Evolutionary conservation across 495 filamentous ascomycete genomes (phyloP).

Genomic region (Penicillium cinerascens): DNA sequence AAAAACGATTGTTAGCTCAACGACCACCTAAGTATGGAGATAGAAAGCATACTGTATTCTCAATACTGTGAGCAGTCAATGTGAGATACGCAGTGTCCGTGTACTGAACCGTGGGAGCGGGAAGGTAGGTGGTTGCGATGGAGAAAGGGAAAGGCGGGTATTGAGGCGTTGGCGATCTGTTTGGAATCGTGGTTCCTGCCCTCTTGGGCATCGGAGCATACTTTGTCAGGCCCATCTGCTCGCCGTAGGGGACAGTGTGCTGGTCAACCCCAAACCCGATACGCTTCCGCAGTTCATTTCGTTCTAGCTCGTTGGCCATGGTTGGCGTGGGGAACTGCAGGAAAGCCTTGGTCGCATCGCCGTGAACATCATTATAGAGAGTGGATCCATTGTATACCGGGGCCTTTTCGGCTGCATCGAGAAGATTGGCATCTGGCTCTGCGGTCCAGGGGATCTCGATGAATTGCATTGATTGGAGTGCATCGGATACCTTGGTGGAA

Average conservation of each 20-base stretch:
- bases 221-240: slow-evolving; percentile 60
- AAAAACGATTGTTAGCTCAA: background rate
- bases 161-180: slow-evolving; percentile 49
- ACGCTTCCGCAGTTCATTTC: slow-evolving; percentile 31
- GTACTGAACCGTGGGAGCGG: slow-evolving; percentile 51
- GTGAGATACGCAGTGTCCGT: slow-evolving; percentile 61
- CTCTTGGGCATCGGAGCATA: slow-evolving; percentile 72
- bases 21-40: background rate
- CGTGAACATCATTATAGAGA: background rate
- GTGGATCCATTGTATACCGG: slow-evolving; percentile 4
- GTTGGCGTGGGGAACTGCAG: slow-evolving; percentile 18
- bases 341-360: background rate
- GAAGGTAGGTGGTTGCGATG: slow-evolving; percentile 56
- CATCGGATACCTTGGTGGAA: slow-evolving; percentile 39
- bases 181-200: slow-evolving; percentile 63
- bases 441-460: slow-evolving; percentile 32
- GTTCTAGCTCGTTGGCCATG: slow-evolving; percentile 5
- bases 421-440: slow-evolving; percentile 4
- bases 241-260: slow-evolving; percentile 55
- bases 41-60: slow-evolving; percentile 59
- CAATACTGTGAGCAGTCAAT: slow-evolving; percentile 50
- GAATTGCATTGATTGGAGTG: slow-evolving; percentile 36
- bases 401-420: slow-evolving; percentile 10
- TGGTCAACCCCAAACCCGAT: slow-evolving; percentile 18
- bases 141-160: slow-evolving; percentile 60